Evolutionary conservation across 2,329 filamentous ascomycete genomes (phyloP).

Genomic region (Lecanicillium sp.): DNA sequence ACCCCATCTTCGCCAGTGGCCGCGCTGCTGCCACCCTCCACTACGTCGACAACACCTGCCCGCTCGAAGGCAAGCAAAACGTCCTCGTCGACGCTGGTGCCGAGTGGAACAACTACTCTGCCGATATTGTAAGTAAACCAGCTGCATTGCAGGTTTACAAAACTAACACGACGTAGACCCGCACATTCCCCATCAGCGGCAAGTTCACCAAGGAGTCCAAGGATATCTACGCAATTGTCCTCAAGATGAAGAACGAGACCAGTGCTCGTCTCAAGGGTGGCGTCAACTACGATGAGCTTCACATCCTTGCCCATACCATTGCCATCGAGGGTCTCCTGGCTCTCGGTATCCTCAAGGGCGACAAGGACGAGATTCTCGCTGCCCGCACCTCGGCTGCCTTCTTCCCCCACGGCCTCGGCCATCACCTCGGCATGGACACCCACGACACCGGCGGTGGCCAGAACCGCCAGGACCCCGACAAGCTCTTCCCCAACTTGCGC

Average conservation of each 20-base stretch:
- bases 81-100: constrained; percentile 79
- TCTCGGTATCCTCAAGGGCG: constrained; percentile 66
- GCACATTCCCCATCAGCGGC: constrained; percentile 77
- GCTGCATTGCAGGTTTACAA: constrained; percentile 6
- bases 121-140: constrained; percentile 49
- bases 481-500: constrained; percentile 81
- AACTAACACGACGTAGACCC: constrained; percentile 48
- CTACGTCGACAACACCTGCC: constrained; percentile 74
- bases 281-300: constrained; percentile 74
- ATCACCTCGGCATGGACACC: constrained; percentile 89
- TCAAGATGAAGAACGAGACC: constrained; percentile 78
- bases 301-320: constrained; percentile 71
- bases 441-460: constrained; percentile 79
- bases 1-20: constrained; percentile 77
- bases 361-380: constrained; percentile 66
- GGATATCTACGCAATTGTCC: constrained; percentile 75
- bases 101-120: constrained; percentile 67
- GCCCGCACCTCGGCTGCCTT: constrained; percentile 81
- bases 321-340: constrained; percentile 72
- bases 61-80: constrained; percentile 65
- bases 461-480: constrained; percentile 72
- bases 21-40: constrained; percentile 78
- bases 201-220: constrained; percentile 64
- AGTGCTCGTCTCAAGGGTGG: constrained; percentile 68
- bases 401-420: constrained; percentile 85